phyloP scores from a whole-genome alignment of 352 stramenopile genomes.

The Pythium chondricola region DNA sequence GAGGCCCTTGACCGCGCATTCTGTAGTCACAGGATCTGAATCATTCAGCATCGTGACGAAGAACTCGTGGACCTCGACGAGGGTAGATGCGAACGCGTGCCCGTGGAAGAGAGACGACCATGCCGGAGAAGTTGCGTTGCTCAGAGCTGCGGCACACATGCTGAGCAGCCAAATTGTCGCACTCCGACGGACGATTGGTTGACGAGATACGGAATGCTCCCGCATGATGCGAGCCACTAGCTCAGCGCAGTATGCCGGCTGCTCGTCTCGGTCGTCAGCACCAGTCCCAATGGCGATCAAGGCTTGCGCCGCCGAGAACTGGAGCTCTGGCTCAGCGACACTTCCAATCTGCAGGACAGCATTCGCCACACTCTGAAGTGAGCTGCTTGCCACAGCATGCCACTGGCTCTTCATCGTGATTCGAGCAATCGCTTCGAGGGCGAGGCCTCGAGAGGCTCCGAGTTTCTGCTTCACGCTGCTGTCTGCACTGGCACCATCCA shows the following conservation, averaged over 20 bases:
- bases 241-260: constrained; percentile 9
- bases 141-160: constrained; percentile 44
- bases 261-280: too few species aligned
- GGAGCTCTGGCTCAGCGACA: constrained; percentile 32
- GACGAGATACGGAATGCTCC: constrained; percentile 32
- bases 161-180: constrained; percentile 62
- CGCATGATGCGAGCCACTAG: constrained; percentile 38
- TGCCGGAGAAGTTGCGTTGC: constrained; percentile 5
- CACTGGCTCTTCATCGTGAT: neutral
- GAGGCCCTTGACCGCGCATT: constrained; percentile 72
- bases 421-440: constrained; percentile 8
- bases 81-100: constrained; percentile 20
- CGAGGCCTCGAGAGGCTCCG: neutral
- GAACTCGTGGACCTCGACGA: constrained; percentile 63
- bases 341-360: constrained; percentile 21
- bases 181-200: constrained; percentile 40
- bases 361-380: constrained; percentile 23
- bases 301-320: constrained; percentile 45
- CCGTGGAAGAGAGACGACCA: constrained; percentile 30
- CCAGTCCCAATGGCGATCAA: constrained; percentile 51
- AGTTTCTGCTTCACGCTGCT: constrained; percentile 17
- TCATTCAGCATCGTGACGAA: constrained; percentile 82
- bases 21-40: constrained; percentile 47
- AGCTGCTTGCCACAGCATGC: neutral
- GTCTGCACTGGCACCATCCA: constrained; percentile 9